Conservation (phyloP, 208 protist species). For the Trypanosoma brucei region DNA sequence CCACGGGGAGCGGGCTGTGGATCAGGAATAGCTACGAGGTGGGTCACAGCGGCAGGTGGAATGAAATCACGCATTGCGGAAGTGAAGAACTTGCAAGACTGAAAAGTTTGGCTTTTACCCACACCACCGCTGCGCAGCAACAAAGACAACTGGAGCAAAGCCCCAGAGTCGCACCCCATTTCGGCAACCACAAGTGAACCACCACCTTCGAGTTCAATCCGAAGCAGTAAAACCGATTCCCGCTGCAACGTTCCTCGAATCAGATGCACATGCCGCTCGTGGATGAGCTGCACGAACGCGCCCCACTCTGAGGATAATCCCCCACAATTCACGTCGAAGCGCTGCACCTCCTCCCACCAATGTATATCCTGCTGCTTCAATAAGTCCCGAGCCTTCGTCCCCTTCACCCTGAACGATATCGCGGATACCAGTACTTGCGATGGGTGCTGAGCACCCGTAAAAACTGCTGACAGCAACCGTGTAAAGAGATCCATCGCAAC, state of each 20-base stretch:
- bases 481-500: conserved; percentile 51
- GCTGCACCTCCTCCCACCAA: conserved; percentile 27
- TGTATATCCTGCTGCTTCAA: conserved; percentile 34
- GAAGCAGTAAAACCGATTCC: conserved; percentile 50
- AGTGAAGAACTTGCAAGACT: conserved; percentile 33
- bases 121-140: conserved; percentile 35
- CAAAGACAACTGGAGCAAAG: conserved; percentile 53
- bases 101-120: conserved; percentile 35
- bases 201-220: conserved; percentile 54
- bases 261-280: conserved; percentile 37
- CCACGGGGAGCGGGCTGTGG: conserved; percentile 27
- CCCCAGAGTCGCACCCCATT: conserved; percentile 39
- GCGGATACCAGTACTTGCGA: conserved; percentile 33
- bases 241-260: background rate
- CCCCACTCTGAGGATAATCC: conserved; percentile 49
- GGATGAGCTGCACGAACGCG: conserved; percentile 31
- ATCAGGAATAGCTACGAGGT: conserved; percentile 53
- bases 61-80: conserved; percentile 28
- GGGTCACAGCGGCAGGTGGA: conserved; percentile 31
- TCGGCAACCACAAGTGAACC: conserved; percentile 51
- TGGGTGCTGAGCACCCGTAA: conserved; percentile 35
- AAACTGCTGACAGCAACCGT: conserved; percentile 49
- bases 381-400: conserved; percentile 47
- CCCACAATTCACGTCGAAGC: conserved; percentile 21
- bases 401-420: conserved; percentile 39